Conservation (phyloP, 495 filamentous ascomycete genomes). For the Apiosordaria backusii region DNA sequence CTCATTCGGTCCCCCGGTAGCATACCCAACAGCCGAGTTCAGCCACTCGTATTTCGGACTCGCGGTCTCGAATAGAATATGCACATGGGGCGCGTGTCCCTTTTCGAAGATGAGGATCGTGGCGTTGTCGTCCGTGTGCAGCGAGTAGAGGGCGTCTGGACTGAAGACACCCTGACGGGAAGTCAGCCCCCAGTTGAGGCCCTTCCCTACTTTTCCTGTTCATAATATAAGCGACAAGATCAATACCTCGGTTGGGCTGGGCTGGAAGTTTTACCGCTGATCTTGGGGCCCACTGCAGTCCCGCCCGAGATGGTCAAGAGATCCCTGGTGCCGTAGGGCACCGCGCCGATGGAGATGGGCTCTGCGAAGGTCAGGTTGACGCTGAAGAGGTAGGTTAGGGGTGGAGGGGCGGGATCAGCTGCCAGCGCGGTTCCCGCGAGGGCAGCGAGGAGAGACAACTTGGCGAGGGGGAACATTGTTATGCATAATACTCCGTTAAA, state of each 20-base stretch:
- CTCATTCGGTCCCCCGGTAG: slow-evolving; percentile 19
- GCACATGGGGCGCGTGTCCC: slow-evolving; percentile 25
- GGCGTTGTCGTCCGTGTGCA: slow-evolving; percentile 25
- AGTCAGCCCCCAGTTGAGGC: slow-evolving; percentile 28
- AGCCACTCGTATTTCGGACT: slow-evolving; percentile 25
- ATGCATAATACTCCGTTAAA: background rate
- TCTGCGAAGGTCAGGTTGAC: slow-evolving; percentile 26
- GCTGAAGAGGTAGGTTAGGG: slow-evolving; percentile 22
- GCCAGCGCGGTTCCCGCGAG: slow-evolving; percentile 5
- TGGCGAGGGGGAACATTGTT: background rate
- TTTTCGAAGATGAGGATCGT: slow-evolving; percentile 26
- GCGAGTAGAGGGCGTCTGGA: slow-evolving; percentile 25
- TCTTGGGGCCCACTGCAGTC: slow-evolving; percentile 23
- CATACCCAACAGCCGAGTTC: slow-evolving; percentile 21
- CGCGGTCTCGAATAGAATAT: slow-evolving; percentile 28
- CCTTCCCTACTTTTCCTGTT: slow-evolving; percentile 20
- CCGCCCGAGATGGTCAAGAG: slow-evolving; percentile 25
- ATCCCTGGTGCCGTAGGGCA: slow-evolving; percentile 20
- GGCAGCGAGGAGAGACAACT: background rate
- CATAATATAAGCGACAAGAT: background rate
- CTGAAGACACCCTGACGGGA: slow-evolving; percentile 23
- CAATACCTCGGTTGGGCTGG: background rate
- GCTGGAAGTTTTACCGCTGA: slow-evolving; percentile 14
- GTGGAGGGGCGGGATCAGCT: slow-evolving; percentile 16
- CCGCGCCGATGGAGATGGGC: slow-evolving; percentile 19